These are phyloP conservation scores for Oleoguttula mirabilis DNA, from an alignment of 495 filamentous ascomycete species.

Conservation along the genomic window DNA sequence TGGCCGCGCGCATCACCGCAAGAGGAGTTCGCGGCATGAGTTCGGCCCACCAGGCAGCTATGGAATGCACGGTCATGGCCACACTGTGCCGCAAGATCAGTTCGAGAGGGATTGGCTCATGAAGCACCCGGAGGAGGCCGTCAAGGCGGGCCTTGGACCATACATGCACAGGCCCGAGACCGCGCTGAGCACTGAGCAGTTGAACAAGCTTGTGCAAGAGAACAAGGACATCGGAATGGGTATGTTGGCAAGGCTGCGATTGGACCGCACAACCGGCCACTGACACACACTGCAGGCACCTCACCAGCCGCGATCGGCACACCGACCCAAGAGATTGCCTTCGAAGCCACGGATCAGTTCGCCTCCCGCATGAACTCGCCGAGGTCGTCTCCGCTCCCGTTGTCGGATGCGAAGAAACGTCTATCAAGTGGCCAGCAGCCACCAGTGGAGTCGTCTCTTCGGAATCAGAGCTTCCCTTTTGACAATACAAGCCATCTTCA, in stretches of 20 bases:
- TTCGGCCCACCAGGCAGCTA: constrained; percentile 66
- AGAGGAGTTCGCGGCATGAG: constrained; percentile 45
- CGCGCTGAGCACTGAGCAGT: constrained; percentile 78
- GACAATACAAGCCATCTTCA: constrained; percentile 13
- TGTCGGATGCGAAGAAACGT: constrained; percentile 25
- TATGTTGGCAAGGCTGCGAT: constrained; percentile 32
- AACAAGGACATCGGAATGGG: constrained; percentile 49
- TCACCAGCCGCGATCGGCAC: constrained; percentile 26
- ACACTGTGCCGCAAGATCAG: constrained; percentile 50
- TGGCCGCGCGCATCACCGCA: constrained; percentile 52
- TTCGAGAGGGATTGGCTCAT: constrained; percentile 81
- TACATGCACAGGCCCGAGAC: constrained; percentile 62
- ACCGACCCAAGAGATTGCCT: constrained; percentile 53
- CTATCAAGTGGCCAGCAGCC: constrained; percentile 37
- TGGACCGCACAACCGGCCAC: background rate
- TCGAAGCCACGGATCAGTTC: constrained; percentile 68
- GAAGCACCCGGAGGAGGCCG: constrained; percentile 70
- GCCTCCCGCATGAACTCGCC: constrained; percentile 58
- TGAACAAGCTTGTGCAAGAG: constrained; percentile 79
- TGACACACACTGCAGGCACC: constrained; percentile 23
- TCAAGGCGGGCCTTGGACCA: constrained; percentile 59
- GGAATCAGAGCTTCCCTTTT: constrained; percentile 42
- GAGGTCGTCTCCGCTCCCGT: constrained; percentile 35
- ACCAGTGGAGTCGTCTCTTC: constrained; percentile 45
- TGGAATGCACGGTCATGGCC: constrained; percentile 77